phyloP scores from a whole-genome alignment of 768 basidiomycete species.

The Punctularia strigosozonata region DNA sequence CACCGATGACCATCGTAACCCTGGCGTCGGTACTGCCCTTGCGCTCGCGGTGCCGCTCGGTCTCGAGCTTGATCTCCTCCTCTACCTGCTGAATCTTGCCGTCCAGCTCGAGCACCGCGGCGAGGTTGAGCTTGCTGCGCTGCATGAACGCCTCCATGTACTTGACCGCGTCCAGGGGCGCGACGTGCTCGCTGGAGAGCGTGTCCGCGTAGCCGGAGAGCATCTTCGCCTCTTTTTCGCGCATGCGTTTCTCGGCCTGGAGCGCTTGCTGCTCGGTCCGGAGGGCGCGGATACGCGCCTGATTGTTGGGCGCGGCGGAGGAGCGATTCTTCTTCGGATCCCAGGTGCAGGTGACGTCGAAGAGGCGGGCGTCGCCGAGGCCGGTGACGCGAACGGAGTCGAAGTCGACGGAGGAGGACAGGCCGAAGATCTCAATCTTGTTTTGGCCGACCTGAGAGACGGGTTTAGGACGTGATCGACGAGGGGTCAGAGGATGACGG shows the following conservation, averaged over 20 bases:
- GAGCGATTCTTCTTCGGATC: not conserved
- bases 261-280: slow-evolving; percentile 23
- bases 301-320: not conserved
- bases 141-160: slow-evolving; percentile 34
- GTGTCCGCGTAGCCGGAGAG: slow-evolving; percentile 32
- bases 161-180: slow-evolving; percentile 22
- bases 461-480: not conserved
- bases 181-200: slow-evolving; percentile 29
- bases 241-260: slow-evolving; percentile 24
- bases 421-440: slow-evolving; percentile 34
- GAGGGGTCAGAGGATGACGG: not conserved
- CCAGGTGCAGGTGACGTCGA: slow-evolving; percentile 42
- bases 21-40: slow-evolving; percentile 4
- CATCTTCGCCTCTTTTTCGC: slow-evolving; percentile 28
- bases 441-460: slow-evolving; percentile 36
- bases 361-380: slow-evolving; percentile 31
- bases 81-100: slow-evolving; percentile 23
- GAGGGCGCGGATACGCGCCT: slow-evolving; percentile 11
- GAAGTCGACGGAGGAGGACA: slow-evolving; percentile 38
- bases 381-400: slow-evolving; percentile 43
- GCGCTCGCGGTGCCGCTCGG: not conserved
- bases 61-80: not conserved
- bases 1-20: slow-evolving; percentile 30
- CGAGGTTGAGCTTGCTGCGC: slow-evolving; percentile 22
- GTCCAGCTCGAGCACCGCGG: slow-evolving; percentile 21